Conservation (phyloP, 306 rosid genomes). For the Castanea crenata region DNA sequence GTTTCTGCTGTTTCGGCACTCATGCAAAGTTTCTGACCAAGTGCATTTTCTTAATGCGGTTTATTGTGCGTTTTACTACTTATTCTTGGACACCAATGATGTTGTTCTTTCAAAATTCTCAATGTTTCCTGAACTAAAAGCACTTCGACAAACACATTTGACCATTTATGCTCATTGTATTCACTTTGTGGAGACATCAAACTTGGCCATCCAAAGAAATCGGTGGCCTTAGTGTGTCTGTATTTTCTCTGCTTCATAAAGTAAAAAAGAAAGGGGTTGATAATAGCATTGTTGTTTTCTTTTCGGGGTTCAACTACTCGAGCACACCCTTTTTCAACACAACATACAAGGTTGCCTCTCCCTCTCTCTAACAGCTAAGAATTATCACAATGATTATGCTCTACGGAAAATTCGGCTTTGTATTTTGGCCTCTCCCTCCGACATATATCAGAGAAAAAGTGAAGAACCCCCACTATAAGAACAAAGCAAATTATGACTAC, state of each 20-base stretch:
- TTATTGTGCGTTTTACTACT: background rate
- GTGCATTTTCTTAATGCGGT: background rate
- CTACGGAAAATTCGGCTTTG: too few relatives aligned
- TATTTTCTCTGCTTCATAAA: background rate
- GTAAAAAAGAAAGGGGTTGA: background rate
- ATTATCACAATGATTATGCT: background rate
- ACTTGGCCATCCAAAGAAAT: background rate
- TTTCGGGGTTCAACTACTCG: background rate
- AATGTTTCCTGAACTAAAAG: background rate
- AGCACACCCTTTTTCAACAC: background rate
- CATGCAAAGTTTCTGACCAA: background rate
- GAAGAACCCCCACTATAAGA: too few relatives aligned
- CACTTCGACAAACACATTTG: background rate
- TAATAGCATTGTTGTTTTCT: background rate
- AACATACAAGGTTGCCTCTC: background rate
- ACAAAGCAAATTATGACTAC: too few relatives aligned
- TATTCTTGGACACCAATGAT: background rate
- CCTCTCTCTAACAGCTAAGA: background rate
- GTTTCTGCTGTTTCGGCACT: background rate
- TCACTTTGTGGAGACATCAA: background rate
- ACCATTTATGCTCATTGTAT: background rate
- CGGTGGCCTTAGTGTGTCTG: background rate
- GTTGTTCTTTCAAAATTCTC: background rate
- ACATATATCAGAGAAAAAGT: too few relatives aligned
- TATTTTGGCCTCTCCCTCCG: too few relatives aligned